A percentile compares a stretch with the other conserved stretches of the same genome.
These are phyloP conservation scores for Cordyceps javanica DNA, from an alignment of 2,329 filamentous ascomycete species.

Conservation along the genomic window DNA sequence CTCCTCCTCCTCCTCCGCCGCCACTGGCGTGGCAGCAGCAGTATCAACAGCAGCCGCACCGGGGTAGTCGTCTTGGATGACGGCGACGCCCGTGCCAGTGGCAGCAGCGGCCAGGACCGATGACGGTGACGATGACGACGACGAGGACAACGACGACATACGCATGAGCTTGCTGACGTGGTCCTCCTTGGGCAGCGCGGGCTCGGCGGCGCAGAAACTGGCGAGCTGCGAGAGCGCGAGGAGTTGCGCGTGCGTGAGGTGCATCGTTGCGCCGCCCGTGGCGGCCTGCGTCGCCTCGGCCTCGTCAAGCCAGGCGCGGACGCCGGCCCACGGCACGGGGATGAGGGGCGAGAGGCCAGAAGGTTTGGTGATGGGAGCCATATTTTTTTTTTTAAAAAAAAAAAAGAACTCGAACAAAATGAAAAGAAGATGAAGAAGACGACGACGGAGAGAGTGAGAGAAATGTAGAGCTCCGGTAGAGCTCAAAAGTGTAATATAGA, in stretches of 20 bases:
- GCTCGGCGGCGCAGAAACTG: constrained; percentile 22
- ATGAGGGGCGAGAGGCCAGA: constrained; percentile 5
- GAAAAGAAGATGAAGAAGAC: neutral
- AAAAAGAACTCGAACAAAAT: neutral
- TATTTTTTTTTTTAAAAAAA: neutral
- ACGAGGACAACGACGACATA: constrained; percentile 11
- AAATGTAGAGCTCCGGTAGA: too few species aligned
- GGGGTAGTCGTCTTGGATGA: too few species aligned
- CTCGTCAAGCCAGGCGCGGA: constrained; percentile 34
- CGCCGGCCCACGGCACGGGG: constrained; percentile 26
- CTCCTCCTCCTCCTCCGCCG: neutral
- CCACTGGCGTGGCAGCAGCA: neutral
- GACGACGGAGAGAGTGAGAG: neutral
- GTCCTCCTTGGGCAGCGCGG: constrained; percentile 20
- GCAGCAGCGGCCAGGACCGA: too few species aligned
- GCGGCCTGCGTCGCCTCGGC: constrained; percentile 31
- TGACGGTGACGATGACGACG: neutral
- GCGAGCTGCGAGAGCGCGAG: constrained; percentile 36
- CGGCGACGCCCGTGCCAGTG: too few species aligned
- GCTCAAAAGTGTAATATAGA: neutral
- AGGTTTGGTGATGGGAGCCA: neutral
- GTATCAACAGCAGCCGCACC: too few species aligned
- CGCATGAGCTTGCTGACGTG: constrained; percentile 26
- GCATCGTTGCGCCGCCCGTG: constrained; percentile 15
- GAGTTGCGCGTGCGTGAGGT: constrained; percentile 28